Base-by-base conservation (phyloP, 345 rosid species). In the Populus euphratica region DNA sequence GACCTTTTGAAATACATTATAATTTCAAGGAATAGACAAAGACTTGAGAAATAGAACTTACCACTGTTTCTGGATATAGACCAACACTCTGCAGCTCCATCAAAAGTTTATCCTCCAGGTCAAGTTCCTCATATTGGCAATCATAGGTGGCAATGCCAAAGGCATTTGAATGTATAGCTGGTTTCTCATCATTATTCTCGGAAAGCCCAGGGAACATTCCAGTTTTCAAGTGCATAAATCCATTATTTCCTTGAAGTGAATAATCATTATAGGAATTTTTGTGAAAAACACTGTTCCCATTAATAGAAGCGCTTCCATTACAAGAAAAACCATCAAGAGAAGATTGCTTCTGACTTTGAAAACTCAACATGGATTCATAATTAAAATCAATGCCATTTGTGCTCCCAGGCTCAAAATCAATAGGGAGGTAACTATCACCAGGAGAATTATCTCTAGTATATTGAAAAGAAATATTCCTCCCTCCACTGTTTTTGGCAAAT, bases 81-180 rank as follows among this genome's bases (percentile, higher is more conserved):
- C 88, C 90, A 77, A 89, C 73, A 74, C 85, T 86, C 83, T 86
- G 90, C 72, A 89, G 85, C 81, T 89, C 92, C 82, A 83, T 50
- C 67, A 86, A 54, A 73, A 86, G 81, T 78, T 71, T 87, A 70
- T 85, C 86, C 70, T 84, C 82, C 27, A 87, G 63, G 78, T 73
- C 79, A 50, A 81, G 76, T 18, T 86, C 85, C 83, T 77, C 79
- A 76, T 89, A 86, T 27, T 73, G 79, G 69, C 82, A 66, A 83
- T 85, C 81, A 67, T 68, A 52, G 14, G 83, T 72, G 81, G 78
- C 72, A 68, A 72, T n/a, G 29, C 54, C 66, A 50, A 69, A 65
- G 29, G 65, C 69, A 72, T 73, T 79, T 69, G 68, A 20, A 39
- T 77, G 76, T 10, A 69, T 49, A 25, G 76, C 35, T 41, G 65